Base-by-base conservation (phyloP, 129 eudicot species). In the Solidago caesia region DNA sequence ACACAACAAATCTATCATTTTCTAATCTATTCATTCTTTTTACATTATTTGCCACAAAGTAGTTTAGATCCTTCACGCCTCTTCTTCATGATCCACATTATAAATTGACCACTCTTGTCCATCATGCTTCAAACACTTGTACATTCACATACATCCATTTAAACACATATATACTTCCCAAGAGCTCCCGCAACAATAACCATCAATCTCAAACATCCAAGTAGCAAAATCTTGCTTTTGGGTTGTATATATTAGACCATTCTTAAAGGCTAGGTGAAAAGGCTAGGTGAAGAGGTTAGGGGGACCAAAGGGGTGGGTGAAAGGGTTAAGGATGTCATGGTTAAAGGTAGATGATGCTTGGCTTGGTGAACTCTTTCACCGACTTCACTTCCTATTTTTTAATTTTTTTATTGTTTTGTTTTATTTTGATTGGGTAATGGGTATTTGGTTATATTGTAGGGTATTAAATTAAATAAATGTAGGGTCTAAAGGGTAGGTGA, bases 11-110 rank as follows among this genome's bases (percentile, higher is more conserved):
- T 5, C 78, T 58, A 29, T 79, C 83, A 41, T 79, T 79, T 79
- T 79, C 83, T 73, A 55, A 72, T 79, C 63, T 69, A 46, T 77
- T 71, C 76, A 21, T 60, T 74, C 78, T 70, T 70, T 39, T 70
- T 8, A 56, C 64, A 8, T 79, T 46, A 64, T 79, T 53, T 72
- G 64, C 74, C 83, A 79, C 77, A 79, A 79, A 79, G 62, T 21
- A 72, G 63, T 79, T 79, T 63, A 5, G 53, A 72, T 79, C 74
- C 83, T 79, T 72, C 78, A 79, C 83, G 83, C 74, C 83, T 79
- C 83, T 79, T 79, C 74, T 56, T 72, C 78, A 33, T 79, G 78
- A 79, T 73, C 83, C 79, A 79, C 68, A 44, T 72, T 25, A 26
- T 51, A 67, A 75, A 68, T 77, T 68, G 75, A 77, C 81, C 64